Base-by-base conservation (phyloP, 768 basidiomycete species). In the Tremella fuciformis region DNA sequence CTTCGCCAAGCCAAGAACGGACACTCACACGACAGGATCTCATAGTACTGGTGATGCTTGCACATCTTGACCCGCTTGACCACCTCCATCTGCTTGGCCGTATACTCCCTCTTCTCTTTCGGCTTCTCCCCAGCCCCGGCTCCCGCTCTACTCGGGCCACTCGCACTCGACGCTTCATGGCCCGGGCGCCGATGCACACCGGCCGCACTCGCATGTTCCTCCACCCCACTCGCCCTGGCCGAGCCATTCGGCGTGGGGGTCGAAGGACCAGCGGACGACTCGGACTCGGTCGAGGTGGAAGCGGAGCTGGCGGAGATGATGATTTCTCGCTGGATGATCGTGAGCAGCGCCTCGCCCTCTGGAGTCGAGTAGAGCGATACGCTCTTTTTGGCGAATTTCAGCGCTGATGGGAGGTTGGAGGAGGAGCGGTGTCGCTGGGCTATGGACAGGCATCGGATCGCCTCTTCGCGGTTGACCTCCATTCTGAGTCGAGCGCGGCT, bases 31-130 rank as follows among this genome's bases (percentile, higher is more conserved):
- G 83, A 81, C 66, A 98, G 77, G 62, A 98, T 97, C 76, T 90
- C 90, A 76, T 98, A 98, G 76, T 94, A 98, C 71, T 88, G 86
- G 24, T 89, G 88, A 24, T 86, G 83, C 77, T 88, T 90, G 81
- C 94, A 98, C 26, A 80, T 75, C 68, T 87, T 83, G 48, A 98
- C 88, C 50, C 91, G 81, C 77, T 88, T 88, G 58, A 98, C 94
- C 44, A 93, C 83, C 3, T 84, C 82, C 16, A 81, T 75, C 76
- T 96, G 90, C 67, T 93, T 92, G 19, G 84, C 77, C 1, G 92
- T 94, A 77, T 88, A 96, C 50, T 89, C 88, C 75, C 90, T 81
- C 80, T 91, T 89, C 77, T 86, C 66, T 40, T 48, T 39, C 19
- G 57, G 54, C 39, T 64, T 56, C 53, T 51, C 49, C 8, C 51